These are phyloP conservation scores for Aspergillus sp. DNA, from an alignment of 2,329 filamentous ascomycete species.

Conservation along the genomic window DNA sequence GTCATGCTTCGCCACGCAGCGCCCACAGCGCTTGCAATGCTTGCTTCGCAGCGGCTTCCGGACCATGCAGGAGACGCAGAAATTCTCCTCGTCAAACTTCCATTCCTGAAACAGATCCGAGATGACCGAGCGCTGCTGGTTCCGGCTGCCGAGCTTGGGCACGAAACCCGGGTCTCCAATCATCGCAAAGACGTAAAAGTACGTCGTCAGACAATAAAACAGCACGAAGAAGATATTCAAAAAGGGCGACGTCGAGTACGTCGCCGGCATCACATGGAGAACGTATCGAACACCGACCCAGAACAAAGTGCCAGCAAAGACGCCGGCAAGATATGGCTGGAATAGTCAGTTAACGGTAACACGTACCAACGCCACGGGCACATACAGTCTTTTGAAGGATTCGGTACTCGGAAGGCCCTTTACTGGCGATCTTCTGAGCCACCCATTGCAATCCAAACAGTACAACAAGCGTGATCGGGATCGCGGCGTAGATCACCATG, in stretches of 20 bases:
- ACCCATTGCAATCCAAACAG: constrained; percentile 70
- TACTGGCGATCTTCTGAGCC: constrained; percentile 73
- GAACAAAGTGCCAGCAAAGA: constrained; percentile 85
- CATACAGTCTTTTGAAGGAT: constrained; percentile 83
- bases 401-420: constrained; percentile 84
- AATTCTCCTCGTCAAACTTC: constrained; percentile 92
- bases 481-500: constrained; percentile 68
- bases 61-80: constrained; percentile 93
- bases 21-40: constrained; percentile 86
- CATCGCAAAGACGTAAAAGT: constrained; percentile 89
- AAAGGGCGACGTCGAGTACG: constrained; percentile 64
- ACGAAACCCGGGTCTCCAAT: constrained; percentile 86
- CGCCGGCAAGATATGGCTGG: constrained; percentile 86
- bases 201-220: constrained; percentile 65
- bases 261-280: constrained; percentile 68
- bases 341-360: constrained; percentile 2
- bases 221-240: constrained; percentile 72
- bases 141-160: constrained; percentile 83
- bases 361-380: neutral
- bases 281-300: constrained; percentile 76
- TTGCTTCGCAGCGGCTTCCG: constrained; percentile 89
- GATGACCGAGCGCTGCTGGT: constrained; percentile 84
- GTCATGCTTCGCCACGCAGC: constrained; percentile 94
- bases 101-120: constrained; percentile 79
- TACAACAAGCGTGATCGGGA: constrained; percentile 67